Evolutionary conservation across 345 rosid species (phyloP).

Genomic region (Citrus glauca): DNA sequence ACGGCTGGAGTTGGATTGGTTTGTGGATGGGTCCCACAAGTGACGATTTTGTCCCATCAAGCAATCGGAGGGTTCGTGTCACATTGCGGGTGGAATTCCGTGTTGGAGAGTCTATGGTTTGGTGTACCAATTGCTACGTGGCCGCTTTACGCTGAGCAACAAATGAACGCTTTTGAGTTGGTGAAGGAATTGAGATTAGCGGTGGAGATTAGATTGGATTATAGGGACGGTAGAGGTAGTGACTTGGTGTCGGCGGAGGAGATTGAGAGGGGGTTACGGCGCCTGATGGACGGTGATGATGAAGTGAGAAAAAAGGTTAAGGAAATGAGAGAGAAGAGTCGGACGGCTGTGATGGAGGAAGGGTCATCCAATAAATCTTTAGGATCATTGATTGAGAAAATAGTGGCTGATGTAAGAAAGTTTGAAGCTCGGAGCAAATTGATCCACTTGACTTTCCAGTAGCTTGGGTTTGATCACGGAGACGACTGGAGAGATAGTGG

Average conservation of each 20-base stretch:
- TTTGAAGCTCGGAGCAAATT: neutral
- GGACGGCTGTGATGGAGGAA: constrained; percentile 26
- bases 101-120: constrained; percentile 22
- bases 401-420: neutral
- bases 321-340: constrained; percentile 24
- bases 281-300: constrained; percentile 29
- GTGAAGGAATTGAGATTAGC: constrained; percentile 18
- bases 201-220: constrained; percentile 20
- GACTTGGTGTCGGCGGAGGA: constrained; percentile 13
- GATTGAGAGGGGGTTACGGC: constrained; percentile 28
- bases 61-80: constrained; percentile 23
- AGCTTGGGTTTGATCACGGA: neutral
- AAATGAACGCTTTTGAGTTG: constrained; percentile 23
- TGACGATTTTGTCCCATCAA: constrained; percentile 7
- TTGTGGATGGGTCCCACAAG: constrained; percentile 24
- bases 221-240: neutral
- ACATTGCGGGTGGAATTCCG: constrained; percentile 27
- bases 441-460: neutral
- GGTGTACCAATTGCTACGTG: constrained; percentile 16
- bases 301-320: constrained; percentile 32
- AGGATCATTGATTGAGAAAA: neutral
- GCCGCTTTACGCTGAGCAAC: constrained; percentile 27
- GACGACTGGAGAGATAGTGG: neutral
- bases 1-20: constrained; percentile 15
- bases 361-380: constrained; percentile 26